These are phyloP conservation scores for Globisporangium cylindrosporum DNA, from an alignment of 352 stramenopile genomes.

Conservation along the genomic window DNA sequence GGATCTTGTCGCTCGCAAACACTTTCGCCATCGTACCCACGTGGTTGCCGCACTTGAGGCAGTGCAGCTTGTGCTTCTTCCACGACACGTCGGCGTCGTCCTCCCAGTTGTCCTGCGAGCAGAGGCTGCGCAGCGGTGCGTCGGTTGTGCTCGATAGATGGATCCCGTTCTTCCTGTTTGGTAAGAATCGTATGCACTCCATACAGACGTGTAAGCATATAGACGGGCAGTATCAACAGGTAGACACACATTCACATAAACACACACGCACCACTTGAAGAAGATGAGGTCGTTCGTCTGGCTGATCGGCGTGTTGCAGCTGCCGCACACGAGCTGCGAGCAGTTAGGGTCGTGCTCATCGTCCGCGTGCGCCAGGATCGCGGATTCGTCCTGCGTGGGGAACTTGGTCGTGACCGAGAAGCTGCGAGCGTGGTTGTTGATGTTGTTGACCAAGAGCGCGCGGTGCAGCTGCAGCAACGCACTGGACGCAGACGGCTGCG, in stretches of 20 bases:
- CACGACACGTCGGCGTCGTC: slow-evolving; percentile 26
- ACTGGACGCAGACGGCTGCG: background rate
- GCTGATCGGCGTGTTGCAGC: slow-evolving; percentile 61
- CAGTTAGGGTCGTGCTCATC: slow-evolving; percentile 31
- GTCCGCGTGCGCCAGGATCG: slow-evolving; percentile 34
- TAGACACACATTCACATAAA: background rate
- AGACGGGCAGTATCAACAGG: background rate
- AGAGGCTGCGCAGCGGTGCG: slow-evolving; percentile 53
- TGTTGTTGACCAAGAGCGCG: background rate
- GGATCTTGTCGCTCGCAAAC: slow-evolving; percentile 64
- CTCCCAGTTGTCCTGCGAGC: slow-evolving; percentile 37
- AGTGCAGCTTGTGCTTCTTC: slow-evolving; percentile 71
- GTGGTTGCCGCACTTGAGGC: slow-evolving; percentile 58
- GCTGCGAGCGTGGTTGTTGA: slow-evolving; percentile 1
- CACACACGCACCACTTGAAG: slow-evolving; percentile 59
- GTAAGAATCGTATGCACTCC: too few species aligned
- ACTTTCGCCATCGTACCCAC: slow-evolving; percentile 60
- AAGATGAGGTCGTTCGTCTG: slow-evolving; percentile 68
- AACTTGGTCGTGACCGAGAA: slow-evolving; percentile 39
- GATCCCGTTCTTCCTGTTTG: slow-evolving; percentile 56
- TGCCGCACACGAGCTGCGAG: slow-evolving; percentile 63
- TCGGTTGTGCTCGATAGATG: slow-evolving; percentile 69
- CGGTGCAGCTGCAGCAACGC: slow-evolving; percentile 4
- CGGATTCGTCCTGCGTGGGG: slow-evolving; percentile 49
- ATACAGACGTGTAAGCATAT: background rate